Base-by-base conservation (phyloP, 768 basidiomycete species). In the Kondoa subrosea region DNA sequence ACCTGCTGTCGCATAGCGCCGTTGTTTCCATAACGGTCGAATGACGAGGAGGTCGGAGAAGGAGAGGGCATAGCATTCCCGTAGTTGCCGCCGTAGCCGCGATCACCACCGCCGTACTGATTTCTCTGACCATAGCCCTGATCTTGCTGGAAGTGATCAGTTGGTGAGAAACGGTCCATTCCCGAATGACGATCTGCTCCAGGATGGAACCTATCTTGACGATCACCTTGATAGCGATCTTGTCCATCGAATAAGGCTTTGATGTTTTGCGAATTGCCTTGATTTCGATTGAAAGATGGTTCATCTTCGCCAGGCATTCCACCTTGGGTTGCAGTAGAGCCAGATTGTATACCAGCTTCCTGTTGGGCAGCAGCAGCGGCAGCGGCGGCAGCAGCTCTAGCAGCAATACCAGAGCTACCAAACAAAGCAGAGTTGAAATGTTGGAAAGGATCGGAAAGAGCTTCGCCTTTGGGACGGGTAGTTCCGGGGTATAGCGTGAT, bases 381-480 rank as follows among this genome's bases (percentile, higher is more conserved):
- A 21, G 8, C 21, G 40, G 40, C 40, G 12, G 40, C 40, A 50
- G 40, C 40, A 21, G 40, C 40, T 50, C 40, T 50, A 8, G 40
- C 8, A 3, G 61, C 26, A 12, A 17, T 8, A 27, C 14, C 16
- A 3, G 3, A 12, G 61, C 29, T 31, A 3, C 29, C 30, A 16
- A 63, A 31, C 8, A 63, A 33, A 16, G 61, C 61, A 3, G 61
- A 63, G 29, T 91, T 95, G 79, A 89, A 90, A 76, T 95, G 90
- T 76, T 95, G 93, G 77, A 93, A 91, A 29, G 91, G 88, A 81
- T 93, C 92, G 1, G 91, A 89, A 74, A 93, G 92, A 0, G 91
- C 90, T 74, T 96, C 92, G 4, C 87, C 87, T 59, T 90, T 82
- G 77, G 74, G 74, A 1, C 71, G 62, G 86, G 90, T 76, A 88